Conservation (phyloP, 108 stramenopile genomes). For the Stephanodiscus minutulus region DNA sequence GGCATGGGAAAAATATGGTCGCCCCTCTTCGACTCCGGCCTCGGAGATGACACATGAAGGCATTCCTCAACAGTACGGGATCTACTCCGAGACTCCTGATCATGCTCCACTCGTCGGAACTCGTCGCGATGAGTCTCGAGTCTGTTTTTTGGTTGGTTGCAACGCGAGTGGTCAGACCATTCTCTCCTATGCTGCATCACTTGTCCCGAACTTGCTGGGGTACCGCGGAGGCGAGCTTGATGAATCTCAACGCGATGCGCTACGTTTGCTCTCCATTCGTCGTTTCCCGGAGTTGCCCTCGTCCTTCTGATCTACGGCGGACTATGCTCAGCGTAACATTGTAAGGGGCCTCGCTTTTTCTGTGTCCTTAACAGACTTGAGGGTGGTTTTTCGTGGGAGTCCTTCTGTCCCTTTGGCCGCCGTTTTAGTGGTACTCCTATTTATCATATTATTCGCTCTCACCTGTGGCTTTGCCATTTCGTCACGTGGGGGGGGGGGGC, state of each 20-base stretch:
- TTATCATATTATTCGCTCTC: too few relatives aligned
- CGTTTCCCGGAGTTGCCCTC: slow-evolving; percentile 29
- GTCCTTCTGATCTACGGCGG: too few relatives aligned
- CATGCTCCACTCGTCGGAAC: slow-evolving; percentile 39
- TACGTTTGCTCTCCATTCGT: slow-evolving; percentile 42
- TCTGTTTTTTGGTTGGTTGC: slow-evolving; percentile 51
- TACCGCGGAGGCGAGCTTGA: slow-evolving; percentile 9
- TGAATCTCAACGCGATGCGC: slow-evolving; percentile 35
- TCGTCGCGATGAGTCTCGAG: slow-evolving; percentile 1
- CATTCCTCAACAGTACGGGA: slow-evolving; percentile 47
- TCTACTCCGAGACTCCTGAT: slow-evolving; percentile 53
- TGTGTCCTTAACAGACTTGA: too few relatives aligned
- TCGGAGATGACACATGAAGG: slow-evolving; percentile 5
- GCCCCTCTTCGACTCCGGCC: slow-evolving; percentile 1
- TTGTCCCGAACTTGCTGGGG: slow-evolving; percentile 42
- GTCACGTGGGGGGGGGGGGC: too few relatives aligned
- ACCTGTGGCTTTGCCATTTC: too few relatives aligned
- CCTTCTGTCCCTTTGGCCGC: too few relatives aligned
- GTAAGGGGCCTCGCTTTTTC: too few relatives aligned
- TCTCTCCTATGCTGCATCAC: slow-evolving; percentile 41
- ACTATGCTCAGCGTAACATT: too few relatives aligned
- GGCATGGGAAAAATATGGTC: slow-evolving; percentile 34
- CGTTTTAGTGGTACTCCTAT: too few relatives aligned
- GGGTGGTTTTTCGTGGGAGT: too few relatives aligned
- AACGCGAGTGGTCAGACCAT: slow-evolving; percentile 55